Evolutionary conservation across 148 eudicot genomes (phyloP), one percentile per base, ranked within the genome.

Genomic region (Silene latifolia): DNA sequence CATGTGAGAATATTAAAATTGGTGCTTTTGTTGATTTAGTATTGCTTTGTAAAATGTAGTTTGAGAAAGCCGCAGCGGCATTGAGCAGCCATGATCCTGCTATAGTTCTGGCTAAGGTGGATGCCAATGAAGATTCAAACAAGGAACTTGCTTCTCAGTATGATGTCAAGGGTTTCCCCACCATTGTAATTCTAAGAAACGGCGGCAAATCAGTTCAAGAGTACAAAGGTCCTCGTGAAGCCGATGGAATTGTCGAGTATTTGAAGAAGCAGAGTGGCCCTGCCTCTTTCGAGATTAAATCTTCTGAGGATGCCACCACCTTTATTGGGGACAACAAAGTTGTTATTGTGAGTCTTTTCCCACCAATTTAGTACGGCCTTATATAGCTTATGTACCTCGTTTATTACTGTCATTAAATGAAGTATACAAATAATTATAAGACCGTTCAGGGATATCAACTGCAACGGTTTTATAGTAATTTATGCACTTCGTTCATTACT

Each of bases 151-250:
- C 98, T 7, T 29, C 75, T 51, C 77, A 83, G 54, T 86, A 72
- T 73, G 85, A 85, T 9, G 77, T 92, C 21, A 78, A 70, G 75
- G 94, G 99, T 46, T 90, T 80, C 75, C 99, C 99, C 25, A 89
- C 99, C 6, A 56, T 96, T 53, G 92, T 89, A 80, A 90, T 92
- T 66, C 13, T 92, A 7, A 85, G 97, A 56, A 81, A 84, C 48
- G 98, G 95, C 13, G 99, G 97, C 8, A 87, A 90, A 56, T 66
- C 42, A 15, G 63, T 80, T 83, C 91, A 96, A 77, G 97, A 92
- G 29, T 96, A 88, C 83, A 92, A 96, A 78, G 98, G 99, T 42
- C 91, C 99, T n/a, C 84, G 99, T 18, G 97, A 92, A 42, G 90
- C 97, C 1, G 87, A 90, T 3, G 99, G 98, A 4, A 96, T 96